A percentile compares a stretch with the other conserved stretches of the same genome.
Evolutionary conservation across 2,329 filamentous ascomycete species (phyloP).

Genomic region (Microcyclospora tardicrescens): DNA sequence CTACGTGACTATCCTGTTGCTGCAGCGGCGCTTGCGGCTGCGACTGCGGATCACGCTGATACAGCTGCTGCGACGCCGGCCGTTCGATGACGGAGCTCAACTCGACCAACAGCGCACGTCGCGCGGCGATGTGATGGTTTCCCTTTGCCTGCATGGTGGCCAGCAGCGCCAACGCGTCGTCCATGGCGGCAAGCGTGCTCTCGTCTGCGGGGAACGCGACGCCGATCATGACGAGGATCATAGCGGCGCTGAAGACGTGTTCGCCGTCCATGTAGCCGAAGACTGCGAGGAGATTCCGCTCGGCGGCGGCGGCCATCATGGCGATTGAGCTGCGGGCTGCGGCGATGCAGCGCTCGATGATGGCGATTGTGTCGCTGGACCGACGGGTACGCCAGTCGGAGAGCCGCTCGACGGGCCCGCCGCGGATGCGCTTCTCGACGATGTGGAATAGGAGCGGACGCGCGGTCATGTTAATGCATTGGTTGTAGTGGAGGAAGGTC

Average conservation of each 20-base stretch:
- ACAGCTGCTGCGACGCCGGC: no score
- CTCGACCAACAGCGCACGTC: slow-evolving; percentile 27
- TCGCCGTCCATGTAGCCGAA: slow-evolving; percentile 47
- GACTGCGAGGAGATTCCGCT: slow-evolving; percentile 40
- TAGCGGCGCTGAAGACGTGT: slow-evolving; percentile 41
- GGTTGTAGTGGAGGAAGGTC: slow-evolving; percentile 43
- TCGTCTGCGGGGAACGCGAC: slow-evolving; percentile 37
- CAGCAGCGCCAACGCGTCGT: slow-evolving; percentile 34
- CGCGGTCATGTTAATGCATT: slow-evolving; percentile 46
- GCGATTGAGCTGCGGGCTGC: slow-evolving; percentile 38
- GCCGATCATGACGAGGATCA: slow-evolving; percentile 44
- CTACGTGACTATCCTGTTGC: no score
- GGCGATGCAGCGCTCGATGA: slow-evolving; percentile 41
- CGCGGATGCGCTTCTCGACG: slow-evolving; percentile 35
- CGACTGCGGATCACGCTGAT: no score
- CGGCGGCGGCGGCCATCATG: slow-evolving; percentile 37
- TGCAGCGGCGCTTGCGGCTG: no score
- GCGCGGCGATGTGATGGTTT: slow-evolving; percentile 36
- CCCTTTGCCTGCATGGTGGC: slow-evolving; percentile 40
- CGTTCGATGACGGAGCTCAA: slow-evolving; percentile 7
- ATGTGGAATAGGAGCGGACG: slow-evolving; percentile 42
- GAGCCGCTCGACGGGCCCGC: slow-evolving; percentile 14
- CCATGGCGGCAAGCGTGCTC: slow-evolving; percentile 33
- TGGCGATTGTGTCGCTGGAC: slow-evolving; percentile 34
- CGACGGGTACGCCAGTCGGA: slow-evolving; percentile 36